Conservation (phyloP, 164 flowering plant genomes). For the Saururus chinensis region DNA sequence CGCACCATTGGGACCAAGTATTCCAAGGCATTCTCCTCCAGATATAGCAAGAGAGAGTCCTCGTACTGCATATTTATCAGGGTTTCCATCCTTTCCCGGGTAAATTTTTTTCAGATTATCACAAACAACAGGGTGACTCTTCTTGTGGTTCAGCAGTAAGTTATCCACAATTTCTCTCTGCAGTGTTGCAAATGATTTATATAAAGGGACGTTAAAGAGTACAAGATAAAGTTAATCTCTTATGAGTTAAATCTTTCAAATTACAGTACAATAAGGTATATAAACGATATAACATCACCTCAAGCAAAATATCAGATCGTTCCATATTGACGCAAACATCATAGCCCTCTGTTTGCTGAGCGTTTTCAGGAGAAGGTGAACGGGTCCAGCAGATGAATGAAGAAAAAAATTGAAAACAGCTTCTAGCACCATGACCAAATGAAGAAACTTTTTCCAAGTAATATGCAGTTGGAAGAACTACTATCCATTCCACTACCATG, state of each 20-base stretch:
- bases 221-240: not conserved
- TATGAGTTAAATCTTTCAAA: too few species aligned
- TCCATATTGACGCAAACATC: slow-evolving; percentile 49
- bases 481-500: slow-evolving; percentile 42
- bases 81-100: slow-evolving; percentile 90
- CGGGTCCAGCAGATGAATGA: slow-evolving; percentile 23
- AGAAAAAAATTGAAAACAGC: slow-evolving; percentile 38
- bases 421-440: slow-evolving; percentile 34
- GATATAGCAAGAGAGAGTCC: slow-evolving; percentile 89
- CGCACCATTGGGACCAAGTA: slow-evolving; percentile 99
- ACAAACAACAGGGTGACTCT: slow-evolving; percentile 55
- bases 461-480: slow-evolving; percentile 35
- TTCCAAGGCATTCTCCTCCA: slow-evolving; percentile 89
- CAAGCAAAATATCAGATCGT: slow-evolving; percentile 57
- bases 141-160: slow-evolving; percentile 39
- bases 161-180: slow-evolving; percentile 84
- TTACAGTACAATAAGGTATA: too few species aligned
- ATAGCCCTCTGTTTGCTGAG: slow-evolving; percentile 32
- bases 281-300: slow-evolving; percentile 27
- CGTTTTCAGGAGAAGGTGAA: slow-evolving; percentile 26
- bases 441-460: slow-evolving; percentile 49
- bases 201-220: too few species aligned
- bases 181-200: too few species aligned
- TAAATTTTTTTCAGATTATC: slow-evolving; percentile 74
- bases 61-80: slow-evolving; percentile 76